Percentiles rank a stretch among this genome's conserved stretches.
Evolutionary conservation across 2,329 filamentous ascomycete genomes (phyloP).

Genomic region (Chaetomium strumarium): DNA sequence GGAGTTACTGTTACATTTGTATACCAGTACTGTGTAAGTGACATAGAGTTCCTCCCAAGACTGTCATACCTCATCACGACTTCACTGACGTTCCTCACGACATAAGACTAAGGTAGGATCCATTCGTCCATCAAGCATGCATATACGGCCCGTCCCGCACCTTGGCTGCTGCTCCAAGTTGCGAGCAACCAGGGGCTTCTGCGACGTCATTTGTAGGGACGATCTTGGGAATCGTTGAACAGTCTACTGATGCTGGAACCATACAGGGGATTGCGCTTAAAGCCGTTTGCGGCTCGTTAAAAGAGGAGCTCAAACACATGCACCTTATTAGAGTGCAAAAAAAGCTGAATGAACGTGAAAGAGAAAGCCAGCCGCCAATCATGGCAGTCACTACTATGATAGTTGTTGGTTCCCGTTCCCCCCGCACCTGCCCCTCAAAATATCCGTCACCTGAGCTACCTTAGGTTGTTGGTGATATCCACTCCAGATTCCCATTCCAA

Average conservation of each 20-base stretch:
- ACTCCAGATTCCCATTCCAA: neutral
- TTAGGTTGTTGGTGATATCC: neutral
- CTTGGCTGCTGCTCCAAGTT: too few species aligned
- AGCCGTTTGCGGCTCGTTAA: neutral
- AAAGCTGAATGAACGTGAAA: too few species aligned
- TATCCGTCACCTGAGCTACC: conserved; percentile 3
- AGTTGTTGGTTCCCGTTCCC: neutral
- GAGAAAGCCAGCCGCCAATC: neutral
- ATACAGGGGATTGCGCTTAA: too few species aligned
- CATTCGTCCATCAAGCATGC: neutral
- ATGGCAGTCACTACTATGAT: neutral
- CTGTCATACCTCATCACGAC: neutral
- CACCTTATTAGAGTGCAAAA: too few species aligned
- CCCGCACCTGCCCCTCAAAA: conserved; percentile 6
- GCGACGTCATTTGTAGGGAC: too few species aligned
- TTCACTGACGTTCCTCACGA: neutral
- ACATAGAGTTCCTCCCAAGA: neutral
- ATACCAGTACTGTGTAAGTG: too few species aligned
- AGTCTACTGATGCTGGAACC: too few species aligned
- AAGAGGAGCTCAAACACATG: neutral
- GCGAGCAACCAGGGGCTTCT: too few species aligned
- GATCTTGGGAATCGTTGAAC: too few species aligned
- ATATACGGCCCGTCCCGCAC: too few species aligned
- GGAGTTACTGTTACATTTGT: too few species aligned
- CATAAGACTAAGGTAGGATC: neutral